Evolutionary conservation across 441 rosid genomes (phyloP).

Genomic region (Theobroma grandiflorum): DNA sequence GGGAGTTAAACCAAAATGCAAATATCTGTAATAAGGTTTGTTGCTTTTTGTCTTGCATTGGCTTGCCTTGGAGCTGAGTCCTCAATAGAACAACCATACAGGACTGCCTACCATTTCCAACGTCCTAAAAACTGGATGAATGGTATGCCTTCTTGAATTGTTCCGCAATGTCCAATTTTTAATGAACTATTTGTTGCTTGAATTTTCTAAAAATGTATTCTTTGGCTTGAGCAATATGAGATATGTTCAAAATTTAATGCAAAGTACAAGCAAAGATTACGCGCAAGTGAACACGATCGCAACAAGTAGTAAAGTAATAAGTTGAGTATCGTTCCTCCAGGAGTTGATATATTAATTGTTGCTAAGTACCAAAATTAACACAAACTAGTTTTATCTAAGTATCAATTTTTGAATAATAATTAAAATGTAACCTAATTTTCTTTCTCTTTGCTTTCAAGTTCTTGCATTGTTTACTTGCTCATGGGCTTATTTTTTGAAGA

Average conservation of each 20-base stretch:
- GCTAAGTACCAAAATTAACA: too few species aligned
- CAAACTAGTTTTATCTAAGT: too few species aligned
- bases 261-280: too few species aligned
- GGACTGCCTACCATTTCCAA: constrained; percentile 27
- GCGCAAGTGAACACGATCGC: too few species aligned
- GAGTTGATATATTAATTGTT: too few species aligned
- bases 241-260: too few species aligned
- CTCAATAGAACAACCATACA: constrained; percentile 11
- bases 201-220: too few species aligned
- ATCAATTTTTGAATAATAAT: too few species aligned
- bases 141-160: constrained; percentile 1
- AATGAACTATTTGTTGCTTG: background rate
- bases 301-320: too few species aligned
- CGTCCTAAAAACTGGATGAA: constrained; percentile 30
- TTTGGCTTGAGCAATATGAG: too few species aligned
- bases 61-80: background rate
- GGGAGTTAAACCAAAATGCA: background rate
- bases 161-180: background rate
- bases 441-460: background rate
- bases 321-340: too few species aligned
- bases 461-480: background rate
- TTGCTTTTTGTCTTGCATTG: background rate
- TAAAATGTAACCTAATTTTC: too few species aligned
- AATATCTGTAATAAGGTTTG: background rate
- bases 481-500: background rate